Base-by-base conservation (phyloP, 129 eudicot species). In the Centaurea solstitialis region DNA sequence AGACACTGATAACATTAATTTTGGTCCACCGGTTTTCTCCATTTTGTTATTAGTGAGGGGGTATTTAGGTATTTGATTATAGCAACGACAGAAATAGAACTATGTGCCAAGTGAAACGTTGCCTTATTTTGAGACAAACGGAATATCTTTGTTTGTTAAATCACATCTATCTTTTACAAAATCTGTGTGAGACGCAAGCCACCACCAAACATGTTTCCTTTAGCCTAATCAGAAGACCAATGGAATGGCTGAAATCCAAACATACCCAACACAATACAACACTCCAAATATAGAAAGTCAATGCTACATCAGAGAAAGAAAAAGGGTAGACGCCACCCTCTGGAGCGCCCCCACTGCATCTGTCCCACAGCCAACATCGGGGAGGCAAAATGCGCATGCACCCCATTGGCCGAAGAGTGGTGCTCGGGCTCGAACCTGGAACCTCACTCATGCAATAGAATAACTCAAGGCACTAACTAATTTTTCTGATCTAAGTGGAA, bases 31-130 rank as follows among this genome's bases (percentile, higher is more conserved):
- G 47, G 39, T 21, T 22, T 47, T 37, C 66, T 26, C 15, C 15
- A 74, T 38, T 74, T 47, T 24, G 21, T 74, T 22, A 24, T 6
- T 45, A 23, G 28, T 15, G 18, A 23, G 10, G 30, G 28, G 13
- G 9, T 7, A 6, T 45, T 74, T 20, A 23, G 20, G 64, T 73
- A 11, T 73, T 22, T 45, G 65, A 17, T 18, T 47, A 12, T 47
- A 43, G 66, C 66, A 22, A 45, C 23, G 66, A 57, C 79, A 17
- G 23, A 17, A 70, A 15, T 37, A 70, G 37, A 18, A 62, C 50
- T n/a, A 37, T 71, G 75, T 71, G 53, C 75, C 53, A 70, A 70
- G 28, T 70, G 75, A 70, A 33, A 69, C 45, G 11, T 18, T 71
- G 75, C 15, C 8, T 18, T n/a, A 57, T n/a, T 57, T 17, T 17